Base-by-base conservation (phyloP, 352 stramenopile genomes). In the Thalassiosira hispida region DNA sequence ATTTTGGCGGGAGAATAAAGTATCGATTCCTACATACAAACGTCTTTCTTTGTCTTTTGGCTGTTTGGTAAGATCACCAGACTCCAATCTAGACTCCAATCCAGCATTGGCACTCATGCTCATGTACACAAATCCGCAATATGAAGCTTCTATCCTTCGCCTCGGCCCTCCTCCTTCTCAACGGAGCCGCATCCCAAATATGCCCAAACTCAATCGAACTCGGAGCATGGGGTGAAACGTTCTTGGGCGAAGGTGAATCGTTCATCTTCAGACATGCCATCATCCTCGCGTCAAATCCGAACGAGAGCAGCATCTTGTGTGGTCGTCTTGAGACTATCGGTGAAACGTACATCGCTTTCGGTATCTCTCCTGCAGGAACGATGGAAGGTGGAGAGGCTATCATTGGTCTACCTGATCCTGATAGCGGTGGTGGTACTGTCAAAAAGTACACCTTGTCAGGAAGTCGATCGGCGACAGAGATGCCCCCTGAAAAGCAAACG, bases 331-430 rank as follows among this genome's bases (percentile, higher is more conserved):
- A 72, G 22, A 61, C 46, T 63, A 16, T 71, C 22, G 29, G n/a
- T 18, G 57, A 67, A 40, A 23, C 33, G 14, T 81, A 56, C 55
- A 1, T 81, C 25, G 65, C 55, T 16, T 76, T 76, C 35, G 73
- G 57, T 27, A 67, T 72, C 35, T 66, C 60, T 27, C 25, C 73
- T 20, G 12, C n/a, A 12, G 73, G 73, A 22, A 22, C 1, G 16
- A 81, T 81, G 73, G 8, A 31, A 14, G 63, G 47, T n/a, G 31
- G 64, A 11, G 27, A 73, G 16, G 57, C 56, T 0, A 29, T 76
- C 1, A 76, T 81, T 46, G 73, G 64, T 20, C 31, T 81, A 29
- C 64, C 65, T 11, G 14, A 59, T n/a, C n/a, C n/a, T n/a, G n/a
- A n/a, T n/a, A n/a, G n/a, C n/a, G n/a, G n/a, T 47, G 73, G 31